Evolutionary conservation across 2,329 filamentous ascomycete species (phyloP).

Genomic region (Botrytis deweyae): DNA sequence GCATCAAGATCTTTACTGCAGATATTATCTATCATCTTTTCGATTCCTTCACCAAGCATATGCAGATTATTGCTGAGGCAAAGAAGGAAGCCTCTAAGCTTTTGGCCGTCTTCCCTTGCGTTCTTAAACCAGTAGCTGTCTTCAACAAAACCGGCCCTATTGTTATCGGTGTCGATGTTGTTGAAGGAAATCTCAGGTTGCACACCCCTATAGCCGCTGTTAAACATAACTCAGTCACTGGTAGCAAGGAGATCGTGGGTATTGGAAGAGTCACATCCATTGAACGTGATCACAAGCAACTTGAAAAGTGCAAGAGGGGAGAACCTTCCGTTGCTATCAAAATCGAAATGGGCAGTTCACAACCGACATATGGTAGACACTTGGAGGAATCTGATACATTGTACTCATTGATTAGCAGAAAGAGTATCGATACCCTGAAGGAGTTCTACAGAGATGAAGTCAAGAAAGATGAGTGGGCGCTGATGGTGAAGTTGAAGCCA

Average conservation of each 20-base stretch:
- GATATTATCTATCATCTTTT: conserved; percentile 99
- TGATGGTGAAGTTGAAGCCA: conserved; percentile 94
- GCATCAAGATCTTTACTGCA: conserved; percentile 96
- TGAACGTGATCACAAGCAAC: conserved; percentile 95
- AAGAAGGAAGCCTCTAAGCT: conserved; percentile 97
- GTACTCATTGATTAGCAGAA: conserved; percentile 83
- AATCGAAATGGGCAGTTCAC: conserved; percentile 88
- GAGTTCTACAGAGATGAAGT: conserved; percentile 91
- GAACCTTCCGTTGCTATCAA: conserved; percentile 98
- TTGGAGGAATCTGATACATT: conserved; percentile 87
- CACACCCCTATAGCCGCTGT: conserved; percentile 89
- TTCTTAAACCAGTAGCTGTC: conserved; percentile 83
- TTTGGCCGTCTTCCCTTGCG: conserved; percentile 94
- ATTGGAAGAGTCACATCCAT: conserved; percentile 95
- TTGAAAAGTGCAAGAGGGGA: conserved; percentile 89
- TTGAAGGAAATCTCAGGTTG: conserved; percentile 82
- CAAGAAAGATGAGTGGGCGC: conserved; percentile 86
- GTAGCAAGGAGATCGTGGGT: conserved; percentile 77
- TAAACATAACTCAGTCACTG: conserved; percentile 75
- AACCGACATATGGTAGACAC: conserved; percentile 92
- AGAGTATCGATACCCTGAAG: conserved; percentile 92
- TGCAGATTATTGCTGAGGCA: conserved; percentile 80
- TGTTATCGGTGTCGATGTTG: conserved; percentile 89
- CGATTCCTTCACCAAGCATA: conserved; percentile 93
- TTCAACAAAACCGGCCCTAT: conserved; percentile 99